phyloP scores from a whole-genome alignment of 2,329 filamentous ascomycete species.

The Trichothecium roseum region DNA sequence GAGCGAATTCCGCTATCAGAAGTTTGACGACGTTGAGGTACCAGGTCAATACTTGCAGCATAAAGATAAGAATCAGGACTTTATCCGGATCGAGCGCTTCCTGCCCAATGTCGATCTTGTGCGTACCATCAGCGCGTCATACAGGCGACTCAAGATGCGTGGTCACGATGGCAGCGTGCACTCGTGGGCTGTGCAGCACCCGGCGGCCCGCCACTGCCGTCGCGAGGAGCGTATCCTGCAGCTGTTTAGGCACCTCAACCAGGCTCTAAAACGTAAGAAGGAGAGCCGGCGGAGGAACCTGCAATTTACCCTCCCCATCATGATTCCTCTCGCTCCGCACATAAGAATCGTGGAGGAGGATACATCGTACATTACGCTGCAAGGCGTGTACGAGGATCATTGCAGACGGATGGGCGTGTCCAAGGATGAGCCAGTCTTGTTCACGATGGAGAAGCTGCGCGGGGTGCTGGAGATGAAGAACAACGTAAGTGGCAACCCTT shows the following conservation, averaged over 20 bases:
- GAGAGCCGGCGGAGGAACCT: conserved; percentile 88
- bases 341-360: conserved; percentile 96
- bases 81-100: conserved; percentile 95
- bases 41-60: conserved; percentile 95
- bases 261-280: conserved; percentile 82
- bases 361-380: conserved; percentile 83
- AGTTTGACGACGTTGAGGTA: conserved; percentile 97
- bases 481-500: conserved; percentile 31
- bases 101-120: conserved; percentile 90
- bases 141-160: conserved; percentile 87
- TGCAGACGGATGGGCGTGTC: conserved; percentile 77
- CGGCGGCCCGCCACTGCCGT: conserved; percentile 81
- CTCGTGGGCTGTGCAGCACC: conserved; percentile 92
- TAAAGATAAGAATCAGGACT: conserved; percentile 98
- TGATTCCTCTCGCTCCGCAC: conserved; percentile 90
- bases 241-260: conserved; percentile 95
- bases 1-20: conserved; percentile 93
- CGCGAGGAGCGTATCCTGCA: conserved; percentile 93
- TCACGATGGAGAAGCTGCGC: conserved; percentile 89
- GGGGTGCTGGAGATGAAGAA: conserved; percentile 61
- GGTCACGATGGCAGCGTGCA: conserved; percentile 97
- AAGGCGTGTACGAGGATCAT: conserved; percentile 93
- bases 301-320: conserved; percentile 90
- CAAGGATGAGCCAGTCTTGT: conserved; percentile 92
- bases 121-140: conserved; percentile 80